Evolutionary conservation across 768 basidiomycete species (phyloP).

Genomic region (Suillus placidus): DNA sequence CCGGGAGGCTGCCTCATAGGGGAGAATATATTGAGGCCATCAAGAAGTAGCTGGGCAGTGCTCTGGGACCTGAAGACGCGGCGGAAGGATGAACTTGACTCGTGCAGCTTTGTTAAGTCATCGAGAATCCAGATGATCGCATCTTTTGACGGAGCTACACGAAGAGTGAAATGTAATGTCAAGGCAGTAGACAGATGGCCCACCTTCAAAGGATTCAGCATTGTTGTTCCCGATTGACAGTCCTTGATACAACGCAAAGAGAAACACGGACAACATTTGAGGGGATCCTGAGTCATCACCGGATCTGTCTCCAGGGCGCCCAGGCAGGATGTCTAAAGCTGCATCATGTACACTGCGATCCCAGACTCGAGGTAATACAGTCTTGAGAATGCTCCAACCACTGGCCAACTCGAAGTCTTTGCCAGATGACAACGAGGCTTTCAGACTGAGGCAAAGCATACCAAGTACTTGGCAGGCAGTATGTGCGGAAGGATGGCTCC

Average conservation of each 20-base stretch:
- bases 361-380: constrained; percentile 72
- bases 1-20: constrained; percentile 2
- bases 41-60: constrained; percentile 66
- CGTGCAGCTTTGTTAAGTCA: constrained; percentile 70
- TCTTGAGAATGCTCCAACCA: constrained; percentile 79
- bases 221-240: not conserved
- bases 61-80: constrained; percentile 74
- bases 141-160: constrained; percentile 26
- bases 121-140: constrained; percentile 49
- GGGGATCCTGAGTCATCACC: not conserved
- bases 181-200: not conserved
- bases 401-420: constrained; percentile 84
- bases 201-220: not conserved
- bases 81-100: constrained; percentile 65
- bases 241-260: constrained; percentile 6
- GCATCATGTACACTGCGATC: constrained; percentile 63
- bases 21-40: constrained; percentile 57
- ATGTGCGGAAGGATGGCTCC: constrained; percentile 65
- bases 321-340: constrained; percentile 71
- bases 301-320: constrained; percentile 25
- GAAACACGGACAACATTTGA: constrained; percentile 6
- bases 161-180: not conserved
- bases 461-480: constrained; percentile 62
- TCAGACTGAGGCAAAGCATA: constrained; percentile 59
- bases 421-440: constrained; percentile 61